A percentile compares a stretch with the other conserved stretches of the same genome.
Conservation (phyloP, 2,329 filamentous ascomycete genomes). For the Mycosphaerella sp. region DNA sequence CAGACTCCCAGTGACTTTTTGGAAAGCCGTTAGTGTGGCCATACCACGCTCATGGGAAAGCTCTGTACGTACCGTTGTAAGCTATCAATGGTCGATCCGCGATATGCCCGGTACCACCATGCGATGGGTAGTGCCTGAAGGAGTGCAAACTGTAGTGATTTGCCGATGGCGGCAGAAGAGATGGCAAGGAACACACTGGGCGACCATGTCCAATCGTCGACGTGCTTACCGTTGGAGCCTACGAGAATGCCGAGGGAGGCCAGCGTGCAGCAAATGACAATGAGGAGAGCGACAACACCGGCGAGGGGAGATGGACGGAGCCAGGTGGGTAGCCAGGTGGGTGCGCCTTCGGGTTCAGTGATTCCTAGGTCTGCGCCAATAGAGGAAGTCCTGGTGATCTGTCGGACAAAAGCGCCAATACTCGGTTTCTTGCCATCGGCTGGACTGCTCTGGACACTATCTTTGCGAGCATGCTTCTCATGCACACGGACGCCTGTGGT, state of each 20-base stretch:
- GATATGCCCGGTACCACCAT: conserved; percentile 13
- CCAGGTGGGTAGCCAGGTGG: conserved; percentile 9
- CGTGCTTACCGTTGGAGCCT: conserved; percentile 9
- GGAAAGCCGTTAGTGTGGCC: not conserved
- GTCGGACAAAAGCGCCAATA: not conserved
- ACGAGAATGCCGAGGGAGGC: conserved; percentile 14
- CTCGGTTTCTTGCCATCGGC: not conserved
- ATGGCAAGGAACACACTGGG: conserved; percentile 19
- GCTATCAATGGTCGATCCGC: conserved; percentile 7
- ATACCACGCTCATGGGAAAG: not conserved
- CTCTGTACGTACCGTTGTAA: conserved; percentile 1
- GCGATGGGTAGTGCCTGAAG: conserved; percentile 9
- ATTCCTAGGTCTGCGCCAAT: not conserved
- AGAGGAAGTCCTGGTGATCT: not conserved
- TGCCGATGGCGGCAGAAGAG: conserved; percentile 10
- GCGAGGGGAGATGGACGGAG: conserved; percentile 7
- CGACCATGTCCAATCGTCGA: conserved; percentile 9
- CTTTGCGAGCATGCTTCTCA: not conserved
- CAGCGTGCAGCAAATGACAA: conserved; percentile 12
- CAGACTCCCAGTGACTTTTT: conserved; percentile 11
- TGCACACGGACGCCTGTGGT: not conserved
- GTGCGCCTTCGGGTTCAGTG: not conserved
- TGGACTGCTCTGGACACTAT: not conserved
- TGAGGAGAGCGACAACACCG: conserved; percentile 7
- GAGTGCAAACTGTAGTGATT: conserved; percentile 7